Evolutionary conservation across 495 filamentous ascomycete genomes (phyloP).

Genomic region (Viridothelium virens): DNA sequence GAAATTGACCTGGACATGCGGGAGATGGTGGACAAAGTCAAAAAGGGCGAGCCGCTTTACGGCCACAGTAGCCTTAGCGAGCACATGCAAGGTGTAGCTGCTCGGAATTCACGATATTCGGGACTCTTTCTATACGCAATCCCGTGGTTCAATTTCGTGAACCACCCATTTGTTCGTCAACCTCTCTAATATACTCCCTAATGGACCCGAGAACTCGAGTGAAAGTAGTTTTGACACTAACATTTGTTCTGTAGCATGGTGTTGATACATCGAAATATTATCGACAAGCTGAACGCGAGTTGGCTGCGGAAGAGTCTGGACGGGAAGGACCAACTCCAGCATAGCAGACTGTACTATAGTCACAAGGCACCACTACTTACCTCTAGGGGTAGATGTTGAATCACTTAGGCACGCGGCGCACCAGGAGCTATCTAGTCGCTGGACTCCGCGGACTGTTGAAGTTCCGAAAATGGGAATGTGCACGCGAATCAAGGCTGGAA

Average conservation of each 20-base stretch:
- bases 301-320: slow-evolving; percentile 60
- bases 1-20: slow-evolving; percentile 94
- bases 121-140: slow-evolving; percentile 72
- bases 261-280: slow-evolving; percentile 99
- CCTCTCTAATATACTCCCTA: background rate
- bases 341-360: background rate
- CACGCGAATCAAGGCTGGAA: background rate
- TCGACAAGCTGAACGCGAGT: slow-evolving; percentile 84
- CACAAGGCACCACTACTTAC: background rate
- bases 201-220: background rate
- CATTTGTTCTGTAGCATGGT: slow-evolving; percentile 56
- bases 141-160: slow-evolving; percentile 96
- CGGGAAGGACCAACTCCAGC: background rate
- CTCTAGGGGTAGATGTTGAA: background rate
- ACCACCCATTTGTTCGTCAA: slow-evolving; percentile 66
- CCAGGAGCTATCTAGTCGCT: background rate
- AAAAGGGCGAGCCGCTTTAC: slow-evolving; percentile 84
- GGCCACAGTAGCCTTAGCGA: slow-evolving; percentile 66
- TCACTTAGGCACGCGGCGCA: background rate
- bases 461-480: background rate
- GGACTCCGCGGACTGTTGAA: background rate
- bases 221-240: slow-evolving; percentile 10
- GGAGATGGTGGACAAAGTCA: slow-evolving; percentile 95
- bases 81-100: slow-evolving; percentile 88
- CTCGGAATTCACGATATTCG: slow-evolving; percentile 85